Evolutionary conservation across 1,284 basidiomycete genomes (phyloP).

Genomic region (Ustilago curta): DNA sequence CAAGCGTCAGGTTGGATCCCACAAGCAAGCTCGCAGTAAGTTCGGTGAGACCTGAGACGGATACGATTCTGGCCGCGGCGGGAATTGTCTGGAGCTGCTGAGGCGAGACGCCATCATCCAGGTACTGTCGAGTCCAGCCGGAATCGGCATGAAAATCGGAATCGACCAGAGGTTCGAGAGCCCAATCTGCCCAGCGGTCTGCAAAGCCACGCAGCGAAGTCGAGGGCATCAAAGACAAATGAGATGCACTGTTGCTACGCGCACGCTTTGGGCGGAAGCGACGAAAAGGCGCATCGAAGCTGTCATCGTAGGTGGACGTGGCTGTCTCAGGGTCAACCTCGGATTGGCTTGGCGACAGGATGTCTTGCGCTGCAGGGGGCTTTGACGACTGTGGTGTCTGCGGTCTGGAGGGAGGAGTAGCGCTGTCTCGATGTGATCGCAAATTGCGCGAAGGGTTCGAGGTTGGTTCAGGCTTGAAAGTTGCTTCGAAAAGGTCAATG

Average conservation of each 20-base stretch:
- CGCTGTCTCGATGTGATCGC: slow-evolving; percentile 8
- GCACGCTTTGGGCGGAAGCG: slow-evolving; percentile 19
- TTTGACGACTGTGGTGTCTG: slow-evolving; percentile 10
- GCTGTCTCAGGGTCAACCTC: slow-evolving; percentile 13
- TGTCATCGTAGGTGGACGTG: slow-evolving; percentile 15
- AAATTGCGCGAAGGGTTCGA: not conserved
- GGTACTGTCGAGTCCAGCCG: slow-evolving; percentile 42
- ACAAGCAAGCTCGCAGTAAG: slow-evolving; percentile 49
- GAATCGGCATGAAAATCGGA: slow-evolving; percentile 56
- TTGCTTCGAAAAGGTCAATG: slow-evolving; percentile 56
- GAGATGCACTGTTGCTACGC: slow-evolving; percentile 41
- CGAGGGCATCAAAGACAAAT: slow-evolving; percentile 31
- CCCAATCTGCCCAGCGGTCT: slow-evolving; percentile 63
- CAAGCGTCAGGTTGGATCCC: slow-evolving; percentile 40
- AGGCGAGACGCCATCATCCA: slow-evolving; percentile 13
- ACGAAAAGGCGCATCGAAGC: slow-evolving; percentile 27
- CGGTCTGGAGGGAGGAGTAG: slow-evolving; percentile 7
- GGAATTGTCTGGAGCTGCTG: slow-evolving; percentile 27
- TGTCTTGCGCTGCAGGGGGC: not conserved
- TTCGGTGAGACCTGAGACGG: slow-evolving; percentile 38
- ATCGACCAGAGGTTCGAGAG: slow-evolving; percentile 50
- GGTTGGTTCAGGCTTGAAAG: slow-evolving; percentile 15
- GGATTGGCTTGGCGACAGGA: slow-evolving; percentile 30
- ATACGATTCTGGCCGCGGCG: slow-evolving; percentile 41
- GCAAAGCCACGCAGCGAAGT: slow-evolving; percentile 47